Evolutionary conservation across 129 eudicot genomes (phyloP).

Genomic region (Flaveria robusta): DNA sequence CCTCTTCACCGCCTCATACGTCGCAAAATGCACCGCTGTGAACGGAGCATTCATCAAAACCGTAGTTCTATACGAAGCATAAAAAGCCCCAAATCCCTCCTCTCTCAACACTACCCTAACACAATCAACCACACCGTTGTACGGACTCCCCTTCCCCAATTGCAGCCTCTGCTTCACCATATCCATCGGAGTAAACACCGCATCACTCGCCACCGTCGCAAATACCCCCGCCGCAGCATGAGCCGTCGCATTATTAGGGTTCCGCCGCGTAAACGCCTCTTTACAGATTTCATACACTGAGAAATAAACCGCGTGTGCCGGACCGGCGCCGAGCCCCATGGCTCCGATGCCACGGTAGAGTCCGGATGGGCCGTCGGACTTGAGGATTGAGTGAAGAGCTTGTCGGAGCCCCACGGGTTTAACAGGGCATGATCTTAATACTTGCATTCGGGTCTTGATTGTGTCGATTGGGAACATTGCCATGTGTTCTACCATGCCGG

Average conservation of each 20-base stretch:
- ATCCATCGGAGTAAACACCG: slow-evolving; percentile 91
- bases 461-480: slow-evolving; percentile 95
- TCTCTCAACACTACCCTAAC: slow-evolving; percentile 62
- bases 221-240: slow-evolving; percentile 77
- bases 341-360: slow-evolving; percentile 84
- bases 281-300: slow-evolving; percentile 75
- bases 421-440: slow-evolving; percentile 74
- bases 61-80: slow-evolving; percentile 77
- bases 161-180: slow-evolving; percentile 92
- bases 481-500: slow-evolving; percentile 93
- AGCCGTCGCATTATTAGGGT: slow-evolving; percentile 48
- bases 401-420: slow-evolving; percentile 55
- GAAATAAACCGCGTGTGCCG: slow-evolving; percentile 92
- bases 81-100: slow-evolving; percentile 79
- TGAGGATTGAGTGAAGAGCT: slow-evolving; percentile 63
- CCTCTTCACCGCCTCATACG: slow-evolving; percentile 77
- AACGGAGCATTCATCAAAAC: slow-evolving; percentile 87
- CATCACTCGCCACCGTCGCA: slow-evolving; percentile 85
- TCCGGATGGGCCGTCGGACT: slow-evolving; percentile 70
- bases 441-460: slow-evolving; percentile 89
- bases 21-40: slow-evolving; percentile 81
- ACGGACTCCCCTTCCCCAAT: slow-evolving; percentile 57
- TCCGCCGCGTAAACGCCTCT: slow-evolving; percentile 45
- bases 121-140: slow-evolving; percentile 73
- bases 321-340: slow-evolving; percentile 96